phyloP scores from a whole-genome alignment of 73 alveolate genomes.

The Paramecium sexaurelia region DNA sequence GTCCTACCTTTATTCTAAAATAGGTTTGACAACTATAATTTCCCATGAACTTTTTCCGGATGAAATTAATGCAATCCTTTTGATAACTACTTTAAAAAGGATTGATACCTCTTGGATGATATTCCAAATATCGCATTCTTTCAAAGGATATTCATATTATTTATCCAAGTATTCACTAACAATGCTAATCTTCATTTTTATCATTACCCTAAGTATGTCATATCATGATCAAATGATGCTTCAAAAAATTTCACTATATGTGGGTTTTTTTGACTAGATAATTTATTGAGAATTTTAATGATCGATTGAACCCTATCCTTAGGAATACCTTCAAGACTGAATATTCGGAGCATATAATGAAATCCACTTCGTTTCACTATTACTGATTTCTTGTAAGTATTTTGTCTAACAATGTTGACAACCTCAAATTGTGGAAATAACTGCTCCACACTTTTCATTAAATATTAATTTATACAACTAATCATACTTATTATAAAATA shows the following conservation, averaged over 20 bases:
- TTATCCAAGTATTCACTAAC: constrained; percentile 39
- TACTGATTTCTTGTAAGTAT: constrained; percentile 34
- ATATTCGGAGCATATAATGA: constrained; percentile 6
- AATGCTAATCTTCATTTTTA: background rate
- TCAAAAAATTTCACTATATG: constrained; percentile 20
- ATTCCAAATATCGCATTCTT: background rate
- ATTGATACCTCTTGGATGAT: background rate
- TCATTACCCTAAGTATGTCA: constrained; percentile 50
- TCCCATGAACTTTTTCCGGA: constrained; percentile 38
- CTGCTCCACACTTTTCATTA: constrained; percentile 16
- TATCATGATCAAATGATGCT: constrained; percentile 42
- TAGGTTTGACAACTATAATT: background rate
- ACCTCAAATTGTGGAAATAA: constrained; percentile 50
- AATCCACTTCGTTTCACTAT: constrained; percentile 43
- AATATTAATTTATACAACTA: background rate
- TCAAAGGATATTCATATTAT: background rate
- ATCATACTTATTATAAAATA: background rate
- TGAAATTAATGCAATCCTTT: background rate
- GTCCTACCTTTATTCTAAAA: background rate
- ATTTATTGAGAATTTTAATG: background rate
- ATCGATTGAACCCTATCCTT: constrained; percentile 11
- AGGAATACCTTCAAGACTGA: background rate
- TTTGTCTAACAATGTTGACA: background rate
- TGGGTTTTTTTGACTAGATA: background rate
- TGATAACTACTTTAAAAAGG: background rate